Conservation (phyloP, 2,329 filamentous ascomycete genomes). For the Colletotrichum tropicale region DNA sequence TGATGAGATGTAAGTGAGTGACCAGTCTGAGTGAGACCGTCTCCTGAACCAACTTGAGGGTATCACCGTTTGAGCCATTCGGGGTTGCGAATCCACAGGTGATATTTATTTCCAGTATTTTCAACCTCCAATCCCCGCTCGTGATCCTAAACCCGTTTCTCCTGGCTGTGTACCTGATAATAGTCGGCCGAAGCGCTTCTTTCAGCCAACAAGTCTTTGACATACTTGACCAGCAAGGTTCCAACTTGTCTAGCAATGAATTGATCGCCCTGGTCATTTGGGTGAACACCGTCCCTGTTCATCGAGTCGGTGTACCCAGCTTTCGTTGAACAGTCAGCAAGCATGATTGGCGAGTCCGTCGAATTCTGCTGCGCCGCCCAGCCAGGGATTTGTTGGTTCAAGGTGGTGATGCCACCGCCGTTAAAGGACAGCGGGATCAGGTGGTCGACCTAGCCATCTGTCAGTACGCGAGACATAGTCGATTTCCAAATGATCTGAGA, state of each 20-base stretch:
- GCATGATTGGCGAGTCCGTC: conserved; percentile 40
- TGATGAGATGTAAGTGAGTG: fast-evolving
- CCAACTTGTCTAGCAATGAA: conserved; percentile 35
- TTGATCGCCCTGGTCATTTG: conserved; percentile 37
- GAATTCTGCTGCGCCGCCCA: conserved; percentile 40
- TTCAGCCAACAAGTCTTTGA: conserved; percentile 24
- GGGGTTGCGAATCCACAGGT: background rate
- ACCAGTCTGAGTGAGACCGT: fast-evolving
- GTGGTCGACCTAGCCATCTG: conserved; percentile 35
- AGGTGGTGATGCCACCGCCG: conserved; percentile 28
- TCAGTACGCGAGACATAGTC: background rate
- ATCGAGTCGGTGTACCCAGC: conserved; percentile 35
- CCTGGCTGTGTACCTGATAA: background rate
- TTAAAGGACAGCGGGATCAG: conserved; percentile 40
- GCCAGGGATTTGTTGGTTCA: conserved; percentile 41
- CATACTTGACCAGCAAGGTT: conserved; percentile 35
- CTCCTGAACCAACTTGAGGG: fast-evolving
- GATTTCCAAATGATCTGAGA: background rate
- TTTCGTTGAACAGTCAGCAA: conserved; percentile 40
- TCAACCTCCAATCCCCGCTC: background rate
- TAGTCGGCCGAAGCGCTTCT: background rate
- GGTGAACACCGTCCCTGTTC: conserved; percentile 44
- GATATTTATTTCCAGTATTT: background rate
- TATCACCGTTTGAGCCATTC: background rate
- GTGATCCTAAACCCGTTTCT: background rate